Base-by-base conservation (phyloP, 2,329 filamentous ascomycete species). In the Penicillium sp. region DNA sequence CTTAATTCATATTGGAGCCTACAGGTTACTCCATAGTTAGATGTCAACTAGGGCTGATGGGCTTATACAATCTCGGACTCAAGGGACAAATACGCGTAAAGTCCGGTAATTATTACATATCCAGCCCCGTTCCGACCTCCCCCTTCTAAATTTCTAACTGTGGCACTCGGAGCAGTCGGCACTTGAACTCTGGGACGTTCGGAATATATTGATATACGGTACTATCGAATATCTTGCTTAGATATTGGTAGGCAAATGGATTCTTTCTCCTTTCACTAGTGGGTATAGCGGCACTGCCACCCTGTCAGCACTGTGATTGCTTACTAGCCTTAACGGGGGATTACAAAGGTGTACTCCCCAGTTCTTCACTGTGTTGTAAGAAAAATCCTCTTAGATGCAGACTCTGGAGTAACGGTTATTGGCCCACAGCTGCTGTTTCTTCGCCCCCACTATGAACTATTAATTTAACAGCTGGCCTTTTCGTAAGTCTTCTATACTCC, bases 131-230 rank as follows among this genome's bases (percentile, higher is more conserved):
- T 50, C 46, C 46, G 28, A 48, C 31, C 40, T 49, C 35, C 40
- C 52, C 51, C 56, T 51, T 54, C 57, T 57, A 60, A 64, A 64
- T 63, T 55, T 64, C 54, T 63, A 54, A 47, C 48, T 14, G 59
- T 64, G 62, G 62, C 61, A 62, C 62, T 19, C 53, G 47, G 59
- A 30, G 28, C 35, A 35, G 37, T 55, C 57, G 59, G 52, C 49
- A 56, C 19, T 46, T 44, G 30, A 47, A 30, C 17, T 37, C 17
- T 38, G 33, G 42, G 26, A 48, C 31, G n/a, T 17, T 30, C 41
- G 10, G 26, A 28, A 33, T 16, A 43, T 30, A 43, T 19, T 19
- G 16, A 42, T 38, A 28, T 31, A 17, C 14, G 14, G 8, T 22
- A 16, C n/a, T 11, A n/a, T 22, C 5, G 28, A n/a, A 33, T 16